A percentile compares a stretch with the other conserved stretches of the same genome.
Evolutionary conservation across 176 grass and related monocot genomes (phyloP).

Genomic region (Metroxylon sagu): DNA sequence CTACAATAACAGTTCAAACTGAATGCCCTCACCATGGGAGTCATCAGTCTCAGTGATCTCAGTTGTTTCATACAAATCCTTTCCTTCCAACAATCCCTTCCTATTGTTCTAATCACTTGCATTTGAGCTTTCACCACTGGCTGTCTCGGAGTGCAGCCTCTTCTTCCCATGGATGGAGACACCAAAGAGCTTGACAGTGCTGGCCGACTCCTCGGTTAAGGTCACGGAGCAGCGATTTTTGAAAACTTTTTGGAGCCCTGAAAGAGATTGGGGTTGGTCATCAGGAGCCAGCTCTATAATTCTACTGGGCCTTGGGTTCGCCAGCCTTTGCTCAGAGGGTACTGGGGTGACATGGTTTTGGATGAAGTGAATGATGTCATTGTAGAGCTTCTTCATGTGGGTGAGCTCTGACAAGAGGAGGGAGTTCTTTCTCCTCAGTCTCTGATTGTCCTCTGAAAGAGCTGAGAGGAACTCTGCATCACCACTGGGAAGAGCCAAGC

Average conservation of each 20-base stretch:
- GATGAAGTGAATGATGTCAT: conserved; percentile 90
- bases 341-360: conserved; percentile 67
- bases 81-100: too few species aligned
- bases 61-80: too few species aligned
- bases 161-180: conserved; percentile 55
- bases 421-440: conserved; percentile 68
- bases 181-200: conserved; percentile 82
- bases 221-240: neutral
- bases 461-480: conserved; percentile 48
- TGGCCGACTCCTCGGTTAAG: neutral
- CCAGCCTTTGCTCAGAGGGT: conserved; percentile 23
- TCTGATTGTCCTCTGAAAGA: conserved; percentile 79
- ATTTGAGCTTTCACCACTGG: too few species aligned
- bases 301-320: conserved; percentile 21
- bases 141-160: conserved; percentile 5
- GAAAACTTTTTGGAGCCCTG: conserved; percentile 12
- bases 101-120: too few species aligned
- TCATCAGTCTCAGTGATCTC: too few species aligned
- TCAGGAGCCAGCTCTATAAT: conserved; percentile 38
- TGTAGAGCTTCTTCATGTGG: conserved; percentile 98
- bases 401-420: conserved; percentile 73
- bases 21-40: too few species aligned
- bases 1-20: too few species aligned
- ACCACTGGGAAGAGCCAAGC: neutral
- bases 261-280: neutral